Base-by-base conservation (phyloP, 768 basidiomycete genomes). In the Trametes punicea region DNA sequence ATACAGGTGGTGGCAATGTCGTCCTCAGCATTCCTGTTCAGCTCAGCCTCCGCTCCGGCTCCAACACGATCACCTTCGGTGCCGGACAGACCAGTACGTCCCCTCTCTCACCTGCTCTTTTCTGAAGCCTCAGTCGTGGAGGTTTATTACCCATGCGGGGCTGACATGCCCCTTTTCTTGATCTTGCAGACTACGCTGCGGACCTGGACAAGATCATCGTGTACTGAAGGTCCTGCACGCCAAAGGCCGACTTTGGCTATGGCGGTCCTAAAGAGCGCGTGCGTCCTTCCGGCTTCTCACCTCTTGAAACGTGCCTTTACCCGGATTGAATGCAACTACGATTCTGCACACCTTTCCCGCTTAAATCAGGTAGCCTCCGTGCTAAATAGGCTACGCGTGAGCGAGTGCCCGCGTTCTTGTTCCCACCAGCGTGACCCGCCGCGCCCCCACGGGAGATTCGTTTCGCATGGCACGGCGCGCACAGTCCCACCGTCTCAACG, bases 131-230 rank as follows among this genome's bases (percentile, higher is more conserved):
- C n/a, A n/a, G n/a, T n/a, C n/a, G n/a, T n/a, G n/a, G n/a, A n/a
- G n/a, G n/a, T n/a, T n/a, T n/a, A n/a, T n/a, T n/a, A n/a, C n/a
- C n/a, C n/a, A n/a, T n/a, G n/a, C n/a, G n/a, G 18, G n/a, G n/a
- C 42, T 46, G 16, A 46, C 40, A 6, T 33, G 6, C 10, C 29
- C 2, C 18, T 45, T 34, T 18, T 18, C 25, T 7, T 45, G 15
- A n/a, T 18, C 36, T 27, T 16, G 51, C 63, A 82, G 81, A 71
- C 61, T 84, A 78, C 65, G 83, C 81, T 13, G 83, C 73, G 10
- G 82, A 84, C 62, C 70, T 84, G 34, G 82, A 84, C 69, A 82
- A 77, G 69, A 81, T 84, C 61, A 70, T 83, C 27, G 82, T 85
- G 2, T 84, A 82, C 64, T 66, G 59, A 64, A 20, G 13, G 33